These are phyloP conservation scores for Rubia yunnanensis DNA, from an alignment of 257 asterid genomes.

Conservation along the genomic window DNA sequence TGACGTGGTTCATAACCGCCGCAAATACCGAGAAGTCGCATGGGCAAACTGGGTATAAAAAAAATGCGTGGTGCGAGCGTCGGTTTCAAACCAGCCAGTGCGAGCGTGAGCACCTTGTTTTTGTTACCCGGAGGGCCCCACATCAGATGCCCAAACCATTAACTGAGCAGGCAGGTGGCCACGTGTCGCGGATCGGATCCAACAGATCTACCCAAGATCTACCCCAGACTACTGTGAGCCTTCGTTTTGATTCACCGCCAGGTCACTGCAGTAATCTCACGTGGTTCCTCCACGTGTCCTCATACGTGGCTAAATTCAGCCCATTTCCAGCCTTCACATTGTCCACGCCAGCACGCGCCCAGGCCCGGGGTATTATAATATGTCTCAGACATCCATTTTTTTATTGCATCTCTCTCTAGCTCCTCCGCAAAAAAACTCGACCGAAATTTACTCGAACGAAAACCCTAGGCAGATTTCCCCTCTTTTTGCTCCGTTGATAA, in stretches of 20 bases:
- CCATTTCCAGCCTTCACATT: constrained; percentile 20
- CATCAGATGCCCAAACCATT: constrained; percentile 9
- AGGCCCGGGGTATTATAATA: constrained; percentile 16
- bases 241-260: constrained; percentile 30
- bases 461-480: constrained; percentile 26
- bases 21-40: not conserved
- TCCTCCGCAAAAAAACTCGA: constrained; percentile 4
- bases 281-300: constrained; percentile 8
- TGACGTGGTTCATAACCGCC: constrained; percentile 10
- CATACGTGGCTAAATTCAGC: not conserved
- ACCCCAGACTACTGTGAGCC: constrained; percentile 18
- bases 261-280: not conserved
- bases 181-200: constrained; percentile 31
- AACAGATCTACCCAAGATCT: constrained; percentile 23
- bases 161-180: constrained; percentile 14
- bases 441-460: constrained; percentile 1
- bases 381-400: constrained; percentile 5
- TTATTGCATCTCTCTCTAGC: not conserved
- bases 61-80: constrained; percentile 1
- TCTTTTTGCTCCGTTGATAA: not conserved
- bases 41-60: constrained; percentile 12
- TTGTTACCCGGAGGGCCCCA: not conserved
- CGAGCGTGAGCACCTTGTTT: not conserved
- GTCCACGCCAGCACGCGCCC: constrained; percentile 23
- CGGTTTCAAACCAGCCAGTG: constrained; percentile 13